Evolutionary conservation across 2,329 filamentous ascomycete species (phyloP), one percentile per base, ranked within the genome.

Genomic region (Colletotrichum shisoi): DNA sequence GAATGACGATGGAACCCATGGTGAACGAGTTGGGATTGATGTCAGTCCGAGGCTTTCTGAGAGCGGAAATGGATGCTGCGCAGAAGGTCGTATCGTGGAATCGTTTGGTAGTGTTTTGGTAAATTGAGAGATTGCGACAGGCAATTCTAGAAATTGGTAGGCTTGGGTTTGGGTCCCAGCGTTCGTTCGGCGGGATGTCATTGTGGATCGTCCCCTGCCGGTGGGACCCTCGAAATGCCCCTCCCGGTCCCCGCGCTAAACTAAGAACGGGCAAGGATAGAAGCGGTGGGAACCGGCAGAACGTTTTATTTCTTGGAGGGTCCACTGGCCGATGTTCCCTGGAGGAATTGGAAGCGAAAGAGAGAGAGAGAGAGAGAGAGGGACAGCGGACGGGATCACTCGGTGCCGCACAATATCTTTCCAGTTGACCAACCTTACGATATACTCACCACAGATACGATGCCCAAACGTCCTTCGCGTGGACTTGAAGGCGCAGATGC

Each of bases 1-100:
- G 94, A 60, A 99, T 88, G 57, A 96, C 91, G 70, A 97, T 91
- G 74, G 93, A 97, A 73, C 93, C 93, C 84, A 87, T 87, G 69
- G 24, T 70, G 56, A 46, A 19, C 58, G 34, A 8, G 7, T 34
- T 34, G 19, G 9, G 15, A 15, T 11, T 44, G 58, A 44, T 49
- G 7, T 19, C 11, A 12, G 31, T 8, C 42, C 21, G 24, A 19
- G 17, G 17, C 12, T 21, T 19, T 34, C 40, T 8, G n/a, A 12
- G n/a, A 6, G 19, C 8, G 31, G 37, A 12, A 34, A 11, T 17
- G 1, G 34, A n/a, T 49, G 12, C 24, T 42, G 34, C 8, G 51
- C 8, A 19, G 9, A 27, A 27, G 19, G 34, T 34, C 13, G 7
- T 8, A 34, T 27, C 34, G 11, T 42, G n/a, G 21, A 21, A n/a